Evolutionary conservation across 2,329 filamentous ascomycete genomes (phyloP), one percentile per base, ranked within the genome.

Genomic region (Penicillium rolfsii): DNA sequence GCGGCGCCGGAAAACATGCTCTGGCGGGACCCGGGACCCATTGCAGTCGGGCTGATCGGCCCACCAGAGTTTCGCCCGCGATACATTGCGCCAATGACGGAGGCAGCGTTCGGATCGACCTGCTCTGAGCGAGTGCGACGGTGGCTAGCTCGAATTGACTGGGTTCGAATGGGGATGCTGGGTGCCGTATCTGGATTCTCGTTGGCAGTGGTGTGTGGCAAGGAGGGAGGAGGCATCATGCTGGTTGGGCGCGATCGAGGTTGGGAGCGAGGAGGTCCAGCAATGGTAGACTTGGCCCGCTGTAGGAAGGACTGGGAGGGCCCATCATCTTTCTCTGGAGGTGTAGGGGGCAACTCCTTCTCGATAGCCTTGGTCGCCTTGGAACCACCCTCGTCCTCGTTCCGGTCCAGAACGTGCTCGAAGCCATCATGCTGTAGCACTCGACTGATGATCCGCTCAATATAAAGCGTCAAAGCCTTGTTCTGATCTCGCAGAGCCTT

Each of bases 391-490:
- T 81, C 80, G 28, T 81, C 79, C 69, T 87, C 87, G 8, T 89
- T 91, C 76, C 91, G 90, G 74, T 96, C 92, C 43, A 97, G 83
- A 62, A 98, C 96, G 64, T 91, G 88, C 79, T 99, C 94, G 68
- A 97, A 98, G 68, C 96, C 93, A 72, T 96, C 91, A 78, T 97
- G 91, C 74, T 96, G 91, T 64, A 99, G 85, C 48, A 99, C 86
- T 59, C 95, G 90, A 76, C 95, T 95, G 75, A 99, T 97, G 76
- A 99, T 98, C 81, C 95, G 96, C 85, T 98, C 97, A 82, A 99
- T 97, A 81, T 99, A 99, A 66, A 98, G 83, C 26, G 93, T 96
- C 69, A 99, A 83, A 33, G 95, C 95, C 82, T 98, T 98, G 83
- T 99, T 98, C 81, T 97, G 89, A 75, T 97, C 94, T 79, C 91